These are phyloP conservation scores for Chloromonas sp. DNA, from an alignment of 163 green algal genomes.

Conservation along the genomic window DNA sequence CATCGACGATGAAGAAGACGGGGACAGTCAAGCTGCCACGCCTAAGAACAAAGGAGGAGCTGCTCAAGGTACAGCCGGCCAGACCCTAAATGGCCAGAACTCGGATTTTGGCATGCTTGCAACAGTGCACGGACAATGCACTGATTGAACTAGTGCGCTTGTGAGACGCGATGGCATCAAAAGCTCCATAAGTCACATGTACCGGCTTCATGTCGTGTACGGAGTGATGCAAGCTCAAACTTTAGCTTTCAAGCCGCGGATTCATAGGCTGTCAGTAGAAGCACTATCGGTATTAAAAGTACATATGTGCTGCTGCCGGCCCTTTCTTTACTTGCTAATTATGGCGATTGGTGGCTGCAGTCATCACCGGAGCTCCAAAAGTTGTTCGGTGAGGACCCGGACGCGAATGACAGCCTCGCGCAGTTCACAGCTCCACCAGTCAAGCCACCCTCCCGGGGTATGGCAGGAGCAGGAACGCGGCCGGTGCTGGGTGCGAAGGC, in stretches of 20 bases:
- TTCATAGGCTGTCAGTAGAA: no score
- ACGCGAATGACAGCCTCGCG: conserved; percentile 32
- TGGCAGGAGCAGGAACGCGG: neutral
- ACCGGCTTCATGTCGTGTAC: no score
- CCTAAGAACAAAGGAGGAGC: conserved; percentile 64
- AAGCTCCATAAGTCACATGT: neutral
- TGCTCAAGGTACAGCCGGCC: conserved; percentile 52
- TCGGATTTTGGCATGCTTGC: neutral
- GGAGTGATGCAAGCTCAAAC: no score
- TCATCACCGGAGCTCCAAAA: conserved; percentile 53
- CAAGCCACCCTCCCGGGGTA: conserved; percentile 8
- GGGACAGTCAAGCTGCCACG: conserved; percentile 55
- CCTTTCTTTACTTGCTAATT: no score
- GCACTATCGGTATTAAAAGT: no score
- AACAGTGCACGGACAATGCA: no score
- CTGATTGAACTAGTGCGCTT: neutral
- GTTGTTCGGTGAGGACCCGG: conserved; percentile 52
- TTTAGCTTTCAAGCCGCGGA: no score
- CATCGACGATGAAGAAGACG: conserved; percentile 4
- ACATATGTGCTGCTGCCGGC: no score
- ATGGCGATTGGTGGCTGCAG: conserved; percentile 16
- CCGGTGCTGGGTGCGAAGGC: conserved; percentile 11
- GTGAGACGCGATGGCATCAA: neutral
- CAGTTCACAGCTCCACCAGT: conserved; percentile 14
- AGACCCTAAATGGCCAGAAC: no score